A percentile compares a stretch with the other conserved stretches of the same genome.
phyloP scores from a whole-genome alignment of 1,284 basidiomycete genomes.

The Cystobasidiaceae sp. region DNA sequence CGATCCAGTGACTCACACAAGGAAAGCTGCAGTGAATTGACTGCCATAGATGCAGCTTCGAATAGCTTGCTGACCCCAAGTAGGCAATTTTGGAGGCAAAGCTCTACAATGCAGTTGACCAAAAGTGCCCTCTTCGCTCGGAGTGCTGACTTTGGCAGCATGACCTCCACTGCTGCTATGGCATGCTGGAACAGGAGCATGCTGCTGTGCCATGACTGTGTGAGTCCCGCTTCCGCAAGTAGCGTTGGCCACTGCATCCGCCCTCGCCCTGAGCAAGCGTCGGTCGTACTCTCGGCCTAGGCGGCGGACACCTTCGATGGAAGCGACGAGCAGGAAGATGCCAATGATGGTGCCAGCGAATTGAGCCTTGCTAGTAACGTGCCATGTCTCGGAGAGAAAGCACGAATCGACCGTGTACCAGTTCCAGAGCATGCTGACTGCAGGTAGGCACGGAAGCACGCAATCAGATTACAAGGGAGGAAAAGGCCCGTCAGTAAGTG shows the following conservation, averaged over 20 bases:
- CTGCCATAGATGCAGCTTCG: constrained; percentile 45
- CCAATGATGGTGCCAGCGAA: constrained; percentile 49
- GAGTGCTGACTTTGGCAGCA: neutral
- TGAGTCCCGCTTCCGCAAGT: constrained; percentile 9
- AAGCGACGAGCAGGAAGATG: constrained; percentile 48
- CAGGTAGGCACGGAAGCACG: neutral
- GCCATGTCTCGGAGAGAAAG: constrained; percentile 49
- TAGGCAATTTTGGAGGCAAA: constrained; percentile 36
- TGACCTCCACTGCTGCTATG: neutral
- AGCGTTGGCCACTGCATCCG: constrained; percentile 25
- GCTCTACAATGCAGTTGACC: constrained; percentile 23
- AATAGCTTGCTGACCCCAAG: constrained; percentile 47
- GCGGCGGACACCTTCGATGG: constrained; percentile 48
- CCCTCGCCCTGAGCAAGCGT: constrained; percentile 39
- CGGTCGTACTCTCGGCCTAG: constrained; percentile 48
- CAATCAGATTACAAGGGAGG: neutral
- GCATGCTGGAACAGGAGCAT: neutral
- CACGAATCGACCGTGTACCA: constrained; percentile 47
- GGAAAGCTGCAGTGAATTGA: constrained; percentile 48
- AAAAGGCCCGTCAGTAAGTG: neutral
- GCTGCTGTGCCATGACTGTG: too few relatives aligned
- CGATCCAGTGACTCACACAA: constrained; percentile 34
- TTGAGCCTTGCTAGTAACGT: constrained; percentile 44
- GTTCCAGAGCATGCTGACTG: constrained; percentile 34
- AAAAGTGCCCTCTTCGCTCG: neutral